Conservation (phyloP, 2,329 filamentous ascomycete genomes). For the Claviceps fusiformis region DNA sequence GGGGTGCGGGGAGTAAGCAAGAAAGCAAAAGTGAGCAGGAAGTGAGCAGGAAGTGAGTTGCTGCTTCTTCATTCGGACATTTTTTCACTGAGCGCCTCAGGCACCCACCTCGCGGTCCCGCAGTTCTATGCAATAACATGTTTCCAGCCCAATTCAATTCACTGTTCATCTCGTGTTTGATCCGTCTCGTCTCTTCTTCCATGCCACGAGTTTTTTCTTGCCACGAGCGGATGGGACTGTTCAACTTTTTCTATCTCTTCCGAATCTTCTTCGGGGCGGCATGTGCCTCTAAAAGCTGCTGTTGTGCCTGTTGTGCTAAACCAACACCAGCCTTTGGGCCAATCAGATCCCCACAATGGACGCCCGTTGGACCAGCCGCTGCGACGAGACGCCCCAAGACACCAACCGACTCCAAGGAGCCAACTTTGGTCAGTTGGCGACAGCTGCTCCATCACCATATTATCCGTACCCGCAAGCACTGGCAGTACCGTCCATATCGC, state of each 20-base stretch:
- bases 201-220: neutral
- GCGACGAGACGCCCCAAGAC: slow-evolving; percentile 1
- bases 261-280: neutral
- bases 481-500: slow-evolving; percentile 1
- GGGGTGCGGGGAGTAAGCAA: no score
- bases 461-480: slow-evolving; percentile 5
- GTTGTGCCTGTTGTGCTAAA: neutral
- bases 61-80: slow-evolving; percentile 2
- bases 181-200: neutral
- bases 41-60: slow-evolving; percentile 7
- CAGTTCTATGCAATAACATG: neutral
- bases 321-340: neutral
- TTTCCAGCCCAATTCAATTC: neutral
- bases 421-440: slow-evolving; percentile 7
- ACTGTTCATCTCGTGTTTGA: neutral
- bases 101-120: slow-evolving; percentile 3
- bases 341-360: slow-evolving; percentile 4
- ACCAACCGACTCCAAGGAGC: neutral
- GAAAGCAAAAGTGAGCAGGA: neutral
- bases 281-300: neutral
- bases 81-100: slow-evolving; percentile 2
- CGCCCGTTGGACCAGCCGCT: slow-evolving; percentile 1
- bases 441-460: slow-evolving; percentile 10
- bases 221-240: neutral
- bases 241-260: neutral